phyloP scores from a whole-genome alignment of 306 rosid genomes.

The Citrullus amarus region DNA sequence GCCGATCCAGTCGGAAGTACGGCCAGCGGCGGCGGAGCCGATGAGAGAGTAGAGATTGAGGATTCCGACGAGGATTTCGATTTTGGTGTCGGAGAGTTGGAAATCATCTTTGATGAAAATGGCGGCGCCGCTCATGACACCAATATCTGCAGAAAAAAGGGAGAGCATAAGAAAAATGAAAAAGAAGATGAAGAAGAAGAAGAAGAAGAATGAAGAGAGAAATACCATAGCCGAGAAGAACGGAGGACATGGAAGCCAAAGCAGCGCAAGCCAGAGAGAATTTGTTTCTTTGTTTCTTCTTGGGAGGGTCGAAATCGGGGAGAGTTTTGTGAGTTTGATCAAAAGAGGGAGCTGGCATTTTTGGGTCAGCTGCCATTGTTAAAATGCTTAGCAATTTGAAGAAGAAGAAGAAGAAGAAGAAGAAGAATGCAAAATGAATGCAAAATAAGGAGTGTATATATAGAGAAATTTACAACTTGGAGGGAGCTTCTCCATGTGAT shows the following conservation, averaged over 20 bases:
- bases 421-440: background rate
- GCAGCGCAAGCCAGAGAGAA: background rate
- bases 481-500: no score
- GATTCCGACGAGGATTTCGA: slow-evolving; percentile 13
- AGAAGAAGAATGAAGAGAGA: no score
- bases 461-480: background rate
- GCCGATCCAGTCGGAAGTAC: slow-evolving; percentile 3
- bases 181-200: background rate
- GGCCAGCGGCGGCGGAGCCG: slow-evolving; percentile 6
- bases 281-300: slow-evolving; percentile 2
- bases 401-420: background rate
- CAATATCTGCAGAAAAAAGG: background rate
- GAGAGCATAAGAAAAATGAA: background rate
- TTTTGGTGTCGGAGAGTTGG: background rate
- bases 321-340: background rate
- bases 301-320: slow-evolving; percentile 6
- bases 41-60: slow-evolving; percentile 7
- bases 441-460: background rate
- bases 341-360: background rate
- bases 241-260: slow-evolving; percentile 12
- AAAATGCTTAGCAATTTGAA: background rate
- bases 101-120: slow-evolving; percentile 7
- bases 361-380: slow-evolving; percentile 4
- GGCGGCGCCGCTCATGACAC: slow-evolving; percentile 16
- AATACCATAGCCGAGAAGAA: slow-evolving; percentile 8